Conservation (phyloP, 768 basidiomycete genomes). For the Phylloporus arenicola region DNA sequence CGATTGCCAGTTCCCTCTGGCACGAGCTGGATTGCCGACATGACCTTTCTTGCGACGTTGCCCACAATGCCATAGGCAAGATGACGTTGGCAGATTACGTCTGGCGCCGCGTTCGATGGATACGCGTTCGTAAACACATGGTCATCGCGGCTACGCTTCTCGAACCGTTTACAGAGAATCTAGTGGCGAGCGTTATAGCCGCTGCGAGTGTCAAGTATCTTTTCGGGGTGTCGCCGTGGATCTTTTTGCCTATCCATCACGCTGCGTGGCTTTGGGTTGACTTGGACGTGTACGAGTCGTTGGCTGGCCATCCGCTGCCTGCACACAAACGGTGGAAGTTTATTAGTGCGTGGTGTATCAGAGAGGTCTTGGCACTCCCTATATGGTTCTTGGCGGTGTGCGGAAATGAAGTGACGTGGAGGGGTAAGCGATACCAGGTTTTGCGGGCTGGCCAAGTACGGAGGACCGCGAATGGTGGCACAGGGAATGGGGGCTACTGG, state of each 20-base stretch:
- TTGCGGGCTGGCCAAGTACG: constrained; percentile 67
- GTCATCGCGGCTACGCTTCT: constrained; percentile 76
- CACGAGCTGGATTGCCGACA: constrained; percentile 87
- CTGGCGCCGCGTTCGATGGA: constrained; percentile 89
- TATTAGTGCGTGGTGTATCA: constrained; percentile 66
- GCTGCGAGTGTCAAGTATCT: constrained; percentile 49
- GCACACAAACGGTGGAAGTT: constrained; percentile 50
- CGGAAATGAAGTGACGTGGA: constrained; percentile 82
- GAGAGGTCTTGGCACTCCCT: constrained; percentile 83
- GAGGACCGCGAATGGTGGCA: constrained; percentile 19
- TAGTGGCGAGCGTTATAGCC: constrained; percentile 64
- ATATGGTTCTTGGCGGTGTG: constrained; percentile 81
- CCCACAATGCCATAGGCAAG: constrained; percentile 80
- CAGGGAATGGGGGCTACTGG: constrained; percentile 21
- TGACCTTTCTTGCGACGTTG: constrained; percentile 87
- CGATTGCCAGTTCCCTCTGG: constrained; percentile 91
- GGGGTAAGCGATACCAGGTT: constrained; percentile 75
- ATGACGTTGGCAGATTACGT: constrained; percentile 85
- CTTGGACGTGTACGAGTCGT: constrained; percentile 72
- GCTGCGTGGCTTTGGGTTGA: constrained; percentile 72
- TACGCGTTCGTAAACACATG: constrained; percentile 95
- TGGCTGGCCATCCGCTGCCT: constrained; percentile 62
- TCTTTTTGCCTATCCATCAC: constrained; percentile 58
- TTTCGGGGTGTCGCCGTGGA: constrained; percentile 46
- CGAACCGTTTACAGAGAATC: constrained; percentile 90